phyloP scores from a whole-genome alignment of 2,329 filamentous ascomycete species.

The Madurella fahalii region DNA sequence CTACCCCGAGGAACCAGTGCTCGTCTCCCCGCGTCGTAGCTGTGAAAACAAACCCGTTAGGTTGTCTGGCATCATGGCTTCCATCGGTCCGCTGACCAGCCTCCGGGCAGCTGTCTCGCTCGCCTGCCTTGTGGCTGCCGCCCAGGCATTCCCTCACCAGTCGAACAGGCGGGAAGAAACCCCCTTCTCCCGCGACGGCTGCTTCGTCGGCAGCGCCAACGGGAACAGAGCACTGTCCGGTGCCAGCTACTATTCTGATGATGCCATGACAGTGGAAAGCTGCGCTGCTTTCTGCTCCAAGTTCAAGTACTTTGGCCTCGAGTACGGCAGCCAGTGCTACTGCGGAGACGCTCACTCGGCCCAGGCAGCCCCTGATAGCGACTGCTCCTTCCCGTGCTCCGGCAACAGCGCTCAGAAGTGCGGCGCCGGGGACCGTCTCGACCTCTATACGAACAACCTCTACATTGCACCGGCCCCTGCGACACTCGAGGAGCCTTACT shows the following conservation, averaged over 20 bases:
- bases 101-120: conserved; percentile 14
- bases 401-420: conserved; percentile 26
- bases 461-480: conserved; percentile 20
- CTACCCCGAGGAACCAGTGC: background rate
- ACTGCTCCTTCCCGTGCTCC: conserved; percentile 26
- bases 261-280: conserved; percentile 30
- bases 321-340: conserved; percentile 39
- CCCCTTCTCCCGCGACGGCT: conserved; percentile 15
- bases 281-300: conserved; percentile 31
- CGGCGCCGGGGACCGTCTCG: conserved; percentile 25
- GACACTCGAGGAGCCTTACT: conserved; percentile 13
- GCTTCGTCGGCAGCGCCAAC: conserved; percentile 15
- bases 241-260: conserved; percentile 10
- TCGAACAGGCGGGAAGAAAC: conserved; percentile 2
- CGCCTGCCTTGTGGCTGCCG: conserved; percentile 13
- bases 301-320: conserved; percentile 35
- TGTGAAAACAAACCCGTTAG: background rate
- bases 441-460: conserved; percentile 25
- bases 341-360: conserved; percentile 31
- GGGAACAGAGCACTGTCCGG: conserved; percentile 11
- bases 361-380: conserved; percentile 14
- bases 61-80: conserved; percentile 2
- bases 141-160: conserved; percentile 14
- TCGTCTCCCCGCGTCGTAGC: background rate
- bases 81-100: conserved; percentile 4